Percentiles rank a stretch among this genome's conserved stretches.
These are phyloP conservation scores for Ogataea paradorogensis DNA, from an alignment of 805 yeast species.

Conservation along the genomic window DNA sequence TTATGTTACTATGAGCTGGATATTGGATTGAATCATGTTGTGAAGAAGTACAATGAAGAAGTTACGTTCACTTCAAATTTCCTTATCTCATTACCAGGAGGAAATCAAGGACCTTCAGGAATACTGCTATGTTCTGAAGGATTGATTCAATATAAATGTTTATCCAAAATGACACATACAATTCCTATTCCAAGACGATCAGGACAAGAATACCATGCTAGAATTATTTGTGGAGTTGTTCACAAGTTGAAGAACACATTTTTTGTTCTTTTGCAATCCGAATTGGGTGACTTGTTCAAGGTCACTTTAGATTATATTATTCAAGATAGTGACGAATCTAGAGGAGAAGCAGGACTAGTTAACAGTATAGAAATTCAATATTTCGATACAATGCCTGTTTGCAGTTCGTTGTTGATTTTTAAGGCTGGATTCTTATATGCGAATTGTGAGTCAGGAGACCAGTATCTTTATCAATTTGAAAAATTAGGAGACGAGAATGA, in stretches of 20 bases:
- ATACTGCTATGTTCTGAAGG: conserved; percentile 61
- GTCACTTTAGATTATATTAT: conserved; percentile 47
- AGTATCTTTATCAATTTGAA: conserved; percentile 73
- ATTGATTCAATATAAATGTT: conserved; percentile 48
- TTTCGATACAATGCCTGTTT: conserved; percentile 72
- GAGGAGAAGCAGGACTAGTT: conserved; percentile 34
- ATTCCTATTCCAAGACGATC: conserved; percentile 57
- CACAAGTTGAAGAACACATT: conserved; percentile 64
- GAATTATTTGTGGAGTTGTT: conserved; percentile 54
- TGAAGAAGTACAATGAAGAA: conserved; percentile 45
- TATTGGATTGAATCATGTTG: conserved; percentile 76
- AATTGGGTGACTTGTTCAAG: conserved; percentile 74
- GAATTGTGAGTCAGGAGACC: conserved; percentile 60
- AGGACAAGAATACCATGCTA: conserved; percentile 22
- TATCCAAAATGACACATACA: conserved; percentile 33
- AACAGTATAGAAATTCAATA: conserved; percentile 51
- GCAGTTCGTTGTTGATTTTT: conserved; percentile 55
- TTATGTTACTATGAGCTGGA: conserved; percentile 79
- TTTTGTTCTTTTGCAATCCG: conserved; percentile 68
- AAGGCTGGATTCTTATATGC: conserved; percentile 76
- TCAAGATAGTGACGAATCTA: conserved; percentile 38
- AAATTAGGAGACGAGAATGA: conserved; percentile 57
- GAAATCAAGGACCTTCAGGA: conserved; percentile 68
- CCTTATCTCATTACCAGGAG: conserved; percentile 70
- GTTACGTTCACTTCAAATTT: conserved; percentile 44